Evolutionary conservation across 2,329 filamentous ascomycete species (phyloP).

Genomic region (Penicillium aurantiogriseum): DNA sequence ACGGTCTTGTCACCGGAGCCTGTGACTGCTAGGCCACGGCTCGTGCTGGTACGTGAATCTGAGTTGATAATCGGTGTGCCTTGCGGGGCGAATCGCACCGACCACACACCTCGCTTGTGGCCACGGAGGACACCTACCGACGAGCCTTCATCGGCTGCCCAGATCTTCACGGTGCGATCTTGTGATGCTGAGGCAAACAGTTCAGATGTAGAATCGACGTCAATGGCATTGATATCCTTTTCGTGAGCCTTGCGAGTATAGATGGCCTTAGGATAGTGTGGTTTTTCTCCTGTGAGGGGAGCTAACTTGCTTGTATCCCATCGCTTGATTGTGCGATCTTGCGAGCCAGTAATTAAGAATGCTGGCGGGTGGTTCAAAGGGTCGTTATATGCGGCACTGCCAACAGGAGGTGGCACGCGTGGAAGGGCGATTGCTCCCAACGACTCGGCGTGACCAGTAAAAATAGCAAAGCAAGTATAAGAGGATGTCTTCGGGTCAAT

Average conservation of each 20-base stretch:
- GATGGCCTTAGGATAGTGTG: conserved; percentile 54
- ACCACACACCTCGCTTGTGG: conserved; percentile 94
- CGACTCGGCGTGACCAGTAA: conserved; percentile 92
- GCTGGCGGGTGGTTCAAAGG: conserved; percentile 76
- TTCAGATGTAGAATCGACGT: conserved; percentile 70
- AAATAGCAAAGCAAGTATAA: conserved; percentile 75
- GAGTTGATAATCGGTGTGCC: conserved; percentile 74
- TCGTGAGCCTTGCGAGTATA: conserved; percentile 96
- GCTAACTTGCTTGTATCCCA: conserved; percentile 74
- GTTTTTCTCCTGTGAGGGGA: conserved; percentile 44
- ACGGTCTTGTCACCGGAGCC: conserved; percentile 95
- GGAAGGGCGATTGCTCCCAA: conserved; percentile 86
- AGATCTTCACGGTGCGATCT: conserved; percentile 95
- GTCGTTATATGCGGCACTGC: conserved; percentile 67
- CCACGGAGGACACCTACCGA: conserved; percentile 87
- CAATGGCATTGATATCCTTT: conserved; percentile 96
- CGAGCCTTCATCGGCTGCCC: conserved; percentile 86
- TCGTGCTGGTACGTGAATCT: conserved; percentile 66
- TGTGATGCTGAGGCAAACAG: conserved; percentile 95
- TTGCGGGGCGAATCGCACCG: conserved; percentile 81
- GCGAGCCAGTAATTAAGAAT: conserved; percentile 87
- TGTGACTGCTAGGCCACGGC: conserved; percentile 79
- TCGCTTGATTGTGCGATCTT: conserved; percentile 91
- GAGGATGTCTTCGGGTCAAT: conserved; percentile 73
- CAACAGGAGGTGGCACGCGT: conserved; percentile 63